Percentiles rank a stretch among this genome's conserved stretches.
phyloP scores from a whole-genome alignment of 148 eudicot genomes.

The Pharnaceum exiguum region DNA sequence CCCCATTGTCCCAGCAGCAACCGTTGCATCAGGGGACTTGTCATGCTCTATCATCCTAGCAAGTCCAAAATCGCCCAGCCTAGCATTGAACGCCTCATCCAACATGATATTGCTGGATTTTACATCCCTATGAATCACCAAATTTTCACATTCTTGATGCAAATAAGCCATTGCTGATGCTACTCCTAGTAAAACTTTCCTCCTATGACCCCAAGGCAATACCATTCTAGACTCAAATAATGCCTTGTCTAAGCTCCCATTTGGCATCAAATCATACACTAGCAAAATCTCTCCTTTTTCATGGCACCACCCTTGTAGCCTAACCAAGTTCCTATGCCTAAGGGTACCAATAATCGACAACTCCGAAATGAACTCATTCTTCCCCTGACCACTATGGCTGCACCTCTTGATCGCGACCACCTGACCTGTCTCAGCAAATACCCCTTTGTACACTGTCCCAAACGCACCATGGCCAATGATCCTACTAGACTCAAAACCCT shows the following conservation, averaged over 20 bases:
- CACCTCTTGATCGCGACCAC: slow-evolving; percentile 77
- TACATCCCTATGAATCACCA: slow-evolving; percentile 68
- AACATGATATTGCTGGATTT: slow-evolving; percentile 82
- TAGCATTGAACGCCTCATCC: slow-evolving; percentile 61
- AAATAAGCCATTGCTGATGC: slow-evolving; percentile 74
- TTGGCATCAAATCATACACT: slow-evolving; percentile 77
- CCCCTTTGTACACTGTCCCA: slow-evolving; percentile 73
- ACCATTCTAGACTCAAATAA: slow-evolving; percentile 55
- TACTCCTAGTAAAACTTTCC: slow-evolving; percentile 55
- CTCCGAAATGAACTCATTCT: slow-evolving; percentile 70
- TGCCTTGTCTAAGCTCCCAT: slow-evolving; percentile 86
- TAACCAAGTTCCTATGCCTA: slow-evolving; percentile 79
- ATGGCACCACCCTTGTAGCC: slow-evolving; percentile 91
- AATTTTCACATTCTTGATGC: slow-evolving; percentile 83
- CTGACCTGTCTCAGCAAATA: slow-evolving; percentile 49
- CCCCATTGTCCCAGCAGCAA: slow-evolving; percentile 88
- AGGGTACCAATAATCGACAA: slow-evolving; percentile 79
- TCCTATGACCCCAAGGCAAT: slow-evolving; percentile 52
- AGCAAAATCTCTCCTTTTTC: slow-evolving; percentile 76
- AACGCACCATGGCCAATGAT: slow-evolving; percentile 87
- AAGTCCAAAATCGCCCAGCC: slow-evolving; percentile 69
- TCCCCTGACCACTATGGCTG: slow-evolving; percentile 71
- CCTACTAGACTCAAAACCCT: slow-evolving; percentile 43
- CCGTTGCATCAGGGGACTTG: slow-evolving; percentile 66
- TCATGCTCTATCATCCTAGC: slow-evolving; percentile 72